These are phyloP conservation scores for Pichia sp. DNA, from an alignment of 1,139 yeast species.

Conservation along the genomic window DNA sequence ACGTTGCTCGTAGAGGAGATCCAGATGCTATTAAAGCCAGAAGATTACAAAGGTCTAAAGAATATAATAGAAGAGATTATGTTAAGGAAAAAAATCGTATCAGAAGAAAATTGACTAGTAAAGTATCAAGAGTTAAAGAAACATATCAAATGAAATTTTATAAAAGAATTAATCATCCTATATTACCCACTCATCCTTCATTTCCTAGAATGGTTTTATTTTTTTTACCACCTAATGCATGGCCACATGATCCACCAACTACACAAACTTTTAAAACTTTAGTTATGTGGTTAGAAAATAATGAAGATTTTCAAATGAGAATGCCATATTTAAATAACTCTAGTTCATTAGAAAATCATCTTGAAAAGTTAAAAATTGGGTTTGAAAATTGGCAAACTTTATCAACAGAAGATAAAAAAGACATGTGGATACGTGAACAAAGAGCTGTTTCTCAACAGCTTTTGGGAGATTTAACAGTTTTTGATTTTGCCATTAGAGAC, in stretches of 20 bases:
- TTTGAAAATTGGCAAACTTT: constrained; percentile 39
- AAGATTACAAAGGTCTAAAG: constrained; percentile 34
- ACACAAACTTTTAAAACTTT: constrained; percentile 33
- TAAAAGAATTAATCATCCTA: constrained; percentile 33
- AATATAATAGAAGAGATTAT: constrained; percentile 40
- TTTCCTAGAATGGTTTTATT: constrained; percentile 42
- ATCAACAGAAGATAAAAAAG: constrained; percentile 30
- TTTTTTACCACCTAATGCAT: constrained; percentile 37
- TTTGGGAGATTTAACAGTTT: constrained; percentile 34
- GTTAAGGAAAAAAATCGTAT: constrained; percentile 37
- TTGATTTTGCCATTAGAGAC: constrained; percentile 38
- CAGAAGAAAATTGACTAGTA: constrained; percentile 35
- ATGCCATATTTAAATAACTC: constrained; percentile 12
- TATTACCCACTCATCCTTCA: constrained; percentile 38
- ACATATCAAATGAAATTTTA: constrained; percentile 33
- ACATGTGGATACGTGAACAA: constrained; percentile 39
- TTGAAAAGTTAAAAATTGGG: constrained; percentile 34
- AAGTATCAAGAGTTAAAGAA: constrained; percentile 32
- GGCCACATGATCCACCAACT: constrained; percentile 49
- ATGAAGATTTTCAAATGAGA: constrained; percentile 13
- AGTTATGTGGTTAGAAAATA: constrained; percentile 14
- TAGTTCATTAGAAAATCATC: constrained; percentile 15
- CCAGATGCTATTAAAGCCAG: constrained; percentile 36
- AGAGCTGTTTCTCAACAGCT: constrained; percentile 40
- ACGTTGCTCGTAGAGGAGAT: constrained; percentile 46